Evolutionary conservation across 2,329 filamentous ascomycete genomes (phyloP), one percentile per base, ranked within the genome.

Genomic region (Xylaria sp.): DNA sequence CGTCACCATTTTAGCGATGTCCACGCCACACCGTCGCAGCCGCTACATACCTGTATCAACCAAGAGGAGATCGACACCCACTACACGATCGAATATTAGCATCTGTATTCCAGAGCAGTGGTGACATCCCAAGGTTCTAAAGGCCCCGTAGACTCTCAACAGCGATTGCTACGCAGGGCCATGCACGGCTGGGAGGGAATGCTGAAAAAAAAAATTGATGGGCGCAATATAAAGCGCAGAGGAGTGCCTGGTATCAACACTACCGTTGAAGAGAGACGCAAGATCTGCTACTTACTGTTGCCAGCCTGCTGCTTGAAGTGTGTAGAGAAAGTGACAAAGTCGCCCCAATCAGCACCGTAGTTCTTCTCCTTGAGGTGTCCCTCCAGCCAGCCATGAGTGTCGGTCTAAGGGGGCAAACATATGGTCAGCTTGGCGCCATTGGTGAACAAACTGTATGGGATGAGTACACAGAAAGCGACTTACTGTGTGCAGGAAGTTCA

Each of bases 291-390:
- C 68, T 64, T 71, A 68, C 69, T 80, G 13, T 84, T 81, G 23
- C 81, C 80, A 3, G 89, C 89, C 73, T 86, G 88, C 64, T 85
- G 79, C 77, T 87, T 88, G 86, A 91, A 89, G 70, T 85, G 85
- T 59, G 83, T 84, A 13, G 85, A 83, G 74, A 91, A 90, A 64
- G 86, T 86, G 51, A 88, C 87, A 77, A 86, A 90, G 76, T 91
- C 89, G 28, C 89, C 89, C 87, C 88, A 91, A 75, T 91, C 89
- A 1, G 88, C 89, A 49, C 88, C 88, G 69, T 90, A 90, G 74
- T 89, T 90, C 73, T 83, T 81, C 78, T 90, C 86, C 72, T 89
- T 89, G 70, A 90, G 76, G 74, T 89, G 86, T 3, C 87, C 86
- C 73, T 87, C 85, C 20, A 90, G 81, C 88, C 88, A 89, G 23